A percentile compares a stretch with the other conserved stretches of the same genome.
phyloP scores from a whole-genome alignment of 164 flowering plant species.

The Taxillus chinensis region DNA sequence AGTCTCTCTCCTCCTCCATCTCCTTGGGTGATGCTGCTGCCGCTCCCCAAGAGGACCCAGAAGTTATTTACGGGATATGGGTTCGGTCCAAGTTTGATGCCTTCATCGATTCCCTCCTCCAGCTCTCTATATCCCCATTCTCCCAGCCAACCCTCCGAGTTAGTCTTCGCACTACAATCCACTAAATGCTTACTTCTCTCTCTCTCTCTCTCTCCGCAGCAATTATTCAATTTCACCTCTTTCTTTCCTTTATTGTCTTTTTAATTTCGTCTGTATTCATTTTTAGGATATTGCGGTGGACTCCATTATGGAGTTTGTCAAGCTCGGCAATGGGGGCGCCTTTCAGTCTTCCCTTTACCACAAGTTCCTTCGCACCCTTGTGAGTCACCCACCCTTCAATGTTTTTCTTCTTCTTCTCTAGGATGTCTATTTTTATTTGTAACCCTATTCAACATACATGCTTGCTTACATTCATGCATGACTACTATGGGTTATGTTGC shows the following conservation, averaged over 20 bases:
- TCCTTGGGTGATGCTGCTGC: not conserved
- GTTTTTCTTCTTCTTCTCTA: too few species aligned
- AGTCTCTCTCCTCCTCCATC: slow-evolving; percentile 1
- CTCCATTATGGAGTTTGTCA: slow-evolving; percentile 81
- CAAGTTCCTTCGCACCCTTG: slow-evolving; percentile 49
- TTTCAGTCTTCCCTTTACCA: slow-evolving; percentile 59
- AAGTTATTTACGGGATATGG: slow-evolving; percentile 55
- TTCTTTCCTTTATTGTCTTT: not conserved
- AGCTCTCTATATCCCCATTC: slow-evolving; percentile 26
- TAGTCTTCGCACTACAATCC: not conserved
- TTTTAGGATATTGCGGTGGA: slow-evolving; percentile 67
- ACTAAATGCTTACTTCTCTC: not conserved
- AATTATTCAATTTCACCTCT: not conserved
- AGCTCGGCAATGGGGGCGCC: slow-evolving; percentile 52
- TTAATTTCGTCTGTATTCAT: not conserved
- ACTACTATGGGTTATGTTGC: too few species aligned
- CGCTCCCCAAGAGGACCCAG: slow-evolving; percentile 30
- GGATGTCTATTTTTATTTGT: too few species aligned
- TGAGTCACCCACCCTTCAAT: slow-evolving; percentile 27
- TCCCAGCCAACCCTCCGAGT: slow-evolving; percentile 52
- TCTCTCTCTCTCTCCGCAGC: too few species aligned
- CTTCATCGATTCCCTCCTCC: slow-evolving; percentile 34
- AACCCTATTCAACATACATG: too few species aligned
- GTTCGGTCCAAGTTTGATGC: slow-evolving; percentile 74
- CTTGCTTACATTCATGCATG: too few species aligned